phyloP scores from a whole-genome alignment of 83 land plant genomes.

The Isoetes engelmannii region DNA sequence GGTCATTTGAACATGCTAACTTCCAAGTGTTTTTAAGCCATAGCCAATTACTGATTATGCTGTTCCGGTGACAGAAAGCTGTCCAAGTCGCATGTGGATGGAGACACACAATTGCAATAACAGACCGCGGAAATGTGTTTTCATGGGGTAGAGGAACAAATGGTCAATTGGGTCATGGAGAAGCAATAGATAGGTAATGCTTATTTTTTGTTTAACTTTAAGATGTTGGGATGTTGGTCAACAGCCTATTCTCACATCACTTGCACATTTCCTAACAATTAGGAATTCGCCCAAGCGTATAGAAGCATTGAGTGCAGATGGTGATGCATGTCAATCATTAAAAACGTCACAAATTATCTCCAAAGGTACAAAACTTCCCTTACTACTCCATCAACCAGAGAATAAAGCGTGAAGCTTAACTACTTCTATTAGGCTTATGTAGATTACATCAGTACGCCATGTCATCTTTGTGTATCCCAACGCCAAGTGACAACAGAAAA shows the following conservation, averaged over 20 bases:
- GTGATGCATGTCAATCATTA: constrained; percentile 51
- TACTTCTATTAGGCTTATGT: no score
- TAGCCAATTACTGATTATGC: background rate
- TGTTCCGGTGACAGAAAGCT: constrained; percentile 45
- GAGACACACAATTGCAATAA: constrained; percentile 91
- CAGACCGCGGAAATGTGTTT: constrained; percentile 63
- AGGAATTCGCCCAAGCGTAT: constrained; percentile 74
- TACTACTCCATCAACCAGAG: no score
- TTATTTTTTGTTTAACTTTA: no score
- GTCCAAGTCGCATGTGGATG: constrained; percentile 84
- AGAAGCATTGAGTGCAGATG: constrained; percentile 77
- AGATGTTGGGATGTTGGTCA: no score
- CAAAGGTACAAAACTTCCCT: no score
- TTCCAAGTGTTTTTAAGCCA: no score
- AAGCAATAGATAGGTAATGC: constrained; percentile 63
- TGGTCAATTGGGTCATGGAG: constrained; percentile 96
- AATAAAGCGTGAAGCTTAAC: no score
- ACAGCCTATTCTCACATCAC: background rate
- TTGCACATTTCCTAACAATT: background rate
- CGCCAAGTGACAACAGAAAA: no score
- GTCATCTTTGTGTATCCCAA: no score
- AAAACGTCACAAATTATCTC: constrained; percentile 36
- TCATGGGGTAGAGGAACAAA: constrained; percentile 98
- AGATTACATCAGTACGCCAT: no score
- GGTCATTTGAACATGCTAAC: no score